Percentiles rank a stretch among this genome's conserved stretches.
Evolutionary conservation across 495 filamentous ascomycete genomes (phyloP).

Genomic region (Aspergillus coremiiformis): DNA sequence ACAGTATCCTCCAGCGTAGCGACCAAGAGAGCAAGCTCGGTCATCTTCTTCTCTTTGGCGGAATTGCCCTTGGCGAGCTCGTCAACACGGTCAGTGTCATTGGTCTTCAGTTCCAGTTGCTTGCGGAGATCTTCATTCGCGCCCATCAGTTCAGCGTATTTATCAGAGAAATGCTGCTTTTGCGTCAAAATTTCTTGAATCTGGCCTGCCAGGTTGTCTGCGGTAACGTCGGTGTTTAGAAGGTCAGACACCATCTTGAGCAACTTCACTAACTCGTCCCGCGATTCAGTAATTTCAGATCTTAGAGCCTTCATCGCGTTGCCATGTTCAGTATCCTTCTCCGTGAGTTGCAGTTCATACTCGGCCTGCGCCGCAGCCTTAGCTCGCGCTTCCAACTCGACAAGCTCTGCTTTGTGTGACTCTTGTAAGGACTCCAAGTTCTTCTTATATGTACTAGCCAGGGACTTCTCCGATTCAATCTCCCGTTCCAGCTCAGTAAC

Average conservation of each 20-base stretch:
- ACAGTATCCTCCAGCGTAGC: constrained; percentile 52
- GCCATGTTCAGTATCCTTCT: constrained; percentile 50
- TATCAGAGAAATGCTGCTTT: constrained; percentile 40
- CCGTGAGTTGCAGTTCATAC: constrained; percentile 38
- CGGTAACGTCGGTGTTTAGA: constrained; percentile 43
- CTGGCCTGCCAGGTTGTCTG: constrained; percentile 39
- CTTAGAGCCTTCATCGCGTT: constrained; percentile 54
- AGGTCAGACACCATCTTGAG: constrained; percentile 42
- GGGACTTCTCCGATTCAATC: constrained; percentile 47
- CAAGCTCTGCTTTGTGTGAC: constrained; percentile 46
- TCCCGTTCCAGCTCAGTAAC: constrained; percentile 51
- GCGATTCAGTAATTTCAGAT: constrained; percentile 61
- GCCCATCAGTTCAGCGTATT: constrained; percentile 38
- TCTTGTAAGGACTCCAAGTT: constrained; percentile 47
- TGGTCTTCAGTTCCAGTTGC: constrained; percentile 44
- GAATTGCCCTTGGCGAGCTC: constrained; percentile 31
- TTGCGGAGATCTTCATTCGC: constrained; percentile 41
- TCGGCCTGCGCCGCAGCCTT: constrained; percentile 36
- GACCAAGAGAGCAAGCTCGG: constrained; percentile 46
- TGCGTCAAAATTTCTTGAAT: constrained; percentile 40
- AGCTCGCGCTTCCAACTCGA: constrained; percentile 37
- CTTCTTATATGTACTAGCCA: constrained; percentile 46
- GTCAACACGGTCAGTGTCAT: constrained; percentile 33
- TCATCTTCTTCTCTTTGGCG: constrained; percentile 39
- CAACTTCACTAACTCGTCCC: constrained; percentile 59